Percentiles rank a stretch among this genome's conserved stretches.
Conservation (phyloP, 2,329 filamentous ascomycete species). For the Raffaelea ambrosiae region DNA sequence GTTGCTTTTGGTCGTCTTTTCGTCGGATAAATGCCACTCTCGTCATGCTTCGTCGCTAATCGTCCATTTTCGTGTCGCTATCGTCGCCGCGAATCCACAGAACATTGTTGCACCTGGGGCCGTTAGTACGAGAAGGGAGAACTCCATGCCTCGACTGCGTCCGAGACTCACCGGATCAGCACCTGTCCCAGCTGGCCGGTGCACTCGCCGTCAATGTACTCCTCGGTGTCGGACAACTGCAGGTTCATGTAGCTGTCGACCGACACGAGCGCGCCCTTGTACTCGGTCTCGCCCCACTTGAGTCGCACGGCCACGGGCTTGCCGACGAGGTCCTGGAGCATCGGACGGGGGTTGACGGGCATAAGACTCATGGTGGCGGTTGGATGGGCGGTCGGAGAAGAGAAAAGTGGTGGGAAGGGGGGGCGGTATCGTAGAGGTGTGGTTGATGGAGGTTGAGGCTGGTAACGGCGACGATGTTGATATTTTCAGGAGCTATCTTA, state of each 20-base stretch:
- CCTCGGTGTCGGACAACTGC: conserved; percentile 81
- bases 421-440: not conserved
- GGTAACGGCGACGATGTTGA: not conserved
- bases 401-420: not conserved
- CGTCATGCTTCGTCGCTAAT: conserved; percentile 21
- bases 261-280: conserved; percentile 80
- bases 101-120: conserved; percentile 67
- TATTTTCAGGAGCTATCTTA: not conserved
- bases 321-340: conserved; percentile 90
- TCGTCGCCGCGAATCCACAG: conserved; percentile 70
- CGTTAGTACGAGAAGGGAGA: too few species aligned
- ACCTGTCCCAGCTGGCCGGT: conserved; percentile 83
- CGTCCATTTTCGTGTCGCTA: conserved; percentile 49
- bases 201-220: conserved; percentile 82
- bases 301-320: conserved; percentile 84
- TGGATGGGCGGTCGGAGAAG: not conserved
- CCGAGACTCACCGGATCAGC: conserved; percentile 62
- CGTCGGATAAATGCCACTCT: too few species aligned
- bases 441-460: not conserved
- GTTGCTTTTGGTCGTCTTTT: too few species aligned
- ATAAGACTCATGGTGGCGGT: conserved; percentile 47
- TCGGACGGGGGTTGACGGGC: conserved; percentile 91
- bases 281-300: conserved; percentile 98
- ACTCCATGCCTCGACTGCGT: too few species aligned
- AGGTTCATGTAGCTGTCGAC: conserved; percentile 99